Evolutionary conservation across 2,329 filamentous ascomycete genomes (phyloP).

Genomic region (Epicoccum sorghinum): DNA sequence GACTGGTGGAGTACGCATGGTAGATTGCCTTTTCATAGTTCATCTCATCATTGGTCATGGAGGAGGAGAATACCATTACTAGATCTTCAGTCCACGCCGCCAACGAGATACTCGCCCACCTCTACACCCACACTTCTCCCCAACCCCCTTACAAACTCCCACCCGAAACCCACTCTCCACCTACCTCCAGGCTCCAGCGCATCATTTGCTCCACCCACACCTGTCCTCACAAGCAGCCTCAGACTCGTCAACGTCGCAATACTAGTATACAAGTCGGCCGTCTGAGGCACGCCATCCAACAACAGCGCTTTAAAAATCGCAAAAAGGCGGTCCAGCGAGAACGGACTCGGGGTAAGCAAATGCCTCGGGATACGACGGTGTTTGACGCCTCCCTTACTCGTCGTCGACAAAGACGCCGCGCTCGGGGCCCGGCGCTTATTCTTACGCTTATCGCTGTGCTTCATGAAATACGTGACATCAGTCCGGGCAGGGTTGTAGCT

Average conservation of each 20-base stretch:
- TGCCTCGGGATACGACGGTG: slow-evolving; percentile 78
- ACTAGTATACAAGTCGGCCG: slow-evolving; percentile 57
- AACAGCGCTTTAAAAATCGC: slow-evolving; percentile 75
- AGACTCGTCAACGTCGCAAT: slow-evolving; percentile 76
- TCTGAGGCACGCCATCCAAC: slow-evolving; percentile 51
- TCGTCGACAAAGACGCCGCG: slow-evolving; percentile 21
- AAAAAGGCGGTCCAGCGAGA: slow-evolving; percentile 77
- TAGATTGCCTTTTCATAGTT: neutral
- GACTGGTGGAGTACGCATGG: slow-evolving; percentile 29
- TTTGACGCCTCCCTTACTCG: slow-evolving; percentile 47
- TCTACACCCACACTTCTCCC: slow-evolving; percentile 79
- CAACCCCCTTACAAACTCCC: slow-evolving; percentile 74
- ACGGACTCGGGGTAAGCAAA: slow-evolving; percentile 76
- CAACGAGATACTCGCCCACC: slow-evolving; percentile 67
- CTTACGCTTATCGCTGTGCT: slow-evolving; percentile 61
- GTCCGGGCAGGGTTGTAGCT: slow-evolving; percentile 79
- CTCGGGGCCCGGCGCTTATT: slow-evolving; percentile 49
- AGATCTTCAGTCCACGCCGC: slow-evolving; percentile 36
- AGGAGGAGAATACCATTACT: too few relatives aligned
- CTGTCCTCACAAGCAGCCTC: slow-evolving; percentile 67
- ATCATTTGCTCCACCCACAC: slow-evolving; percentile 64
- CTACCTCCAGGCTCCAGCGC: slow-evolving; percentile 71
- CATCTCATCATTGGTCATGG: too few relatives aligned
- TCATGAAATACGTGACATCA: slow-evolving; percentile 77
- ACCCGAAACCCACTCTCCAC: slow-evolving; percentile 80